Conservation (phyloP, 371 early-diverging fungal species). For the Haplosporangium sp. region DNA sequence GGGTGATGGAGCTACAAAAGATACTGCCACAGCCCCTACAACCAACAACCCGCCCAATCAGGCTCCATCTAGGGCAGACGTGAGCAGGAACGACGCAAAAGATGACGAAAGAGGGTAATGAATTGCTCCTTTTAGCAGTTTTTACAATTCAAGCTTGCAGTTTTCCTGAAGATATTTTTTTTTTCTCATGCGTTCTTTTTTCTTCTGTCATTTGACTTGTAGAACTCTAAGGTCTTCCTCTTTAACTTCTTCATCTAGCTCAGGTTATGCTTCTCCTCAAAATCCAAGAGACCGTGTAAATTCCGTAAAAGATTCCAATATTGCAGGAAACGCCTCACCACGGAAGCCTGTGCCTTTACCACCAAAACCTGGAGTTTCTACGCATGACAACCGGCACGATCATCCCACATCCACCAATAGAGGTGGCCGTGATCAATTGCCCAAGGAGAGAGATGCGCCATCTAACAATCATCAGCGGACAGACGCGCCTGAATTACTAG, state of each 20-base stretch:
- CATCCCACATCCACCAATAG: slow-evolving; percentile 10
- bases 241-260: neutral
- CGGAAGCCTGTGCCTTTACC: slow-evolving; percentile 39
- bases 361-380: slow-evolving; percentile 38
- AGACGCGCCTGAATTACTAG: slow-evolving; percentile 30
- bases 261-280: neutral
- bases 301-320: slow-evolving; percentile 21
- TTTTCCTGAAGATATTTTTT: no score
- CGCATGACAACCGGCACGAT: slow-evolving; percentile 23
- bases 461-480: slow-evolving; percentile 2
- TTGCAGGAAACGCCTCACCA: slow-evolving; percentile 28
- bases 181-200: neutral
- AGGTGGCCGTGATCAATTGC: slow-evolving; percentile 18
- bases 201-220: neutral
- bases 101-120: slow-evolving; percentile 31
- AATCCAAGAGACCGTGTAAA: slow-evolving; percentile 19
- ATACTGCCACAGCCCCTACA: slow-evolving; percentile 2
- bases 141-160: no score
- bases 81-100: neutral
- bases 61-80: neutral
- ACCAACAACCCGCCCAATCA: neutral
- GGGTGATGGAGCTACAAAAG: neutral
- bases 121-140: neutral
- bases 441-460: slow-evolving; percentile 15
- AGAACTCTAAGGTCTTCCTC: neutral